Evolutionary conservation across 768 basidiomycete species (phyloP).

Genomic region (Pluteus cervinus): DNA sequence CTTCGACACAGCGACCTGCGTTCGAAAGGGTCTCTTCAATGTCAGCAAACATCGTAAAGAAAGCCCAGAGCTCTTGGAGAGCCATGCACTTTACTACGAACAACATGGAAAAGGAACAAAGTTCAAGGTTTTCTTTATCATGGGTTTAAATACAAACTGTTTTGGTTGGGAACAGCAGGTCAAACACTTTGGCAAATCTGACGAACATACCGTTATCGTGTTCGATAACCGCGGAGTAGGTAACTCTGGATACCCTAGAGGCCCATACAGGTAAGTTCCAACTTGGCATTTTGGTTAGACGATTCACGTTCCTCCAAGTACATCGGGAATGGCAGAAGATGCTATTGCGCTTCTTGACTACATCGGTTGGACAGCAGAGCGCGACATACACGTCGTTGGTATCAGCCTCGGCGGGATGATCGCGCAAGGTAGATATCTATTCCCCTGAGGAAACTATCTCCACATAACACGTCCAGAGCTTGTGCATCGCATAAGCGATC

Average conservation of each 20-base stretch:
- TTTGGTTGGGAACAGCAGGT: slow-evolving; percentile 67
- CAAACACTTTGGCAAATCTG: slow-evolving; percentile 47
- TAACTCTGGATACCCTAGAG: slow-evolving; percentile 61
- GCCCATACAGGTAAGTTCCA: slow-evolving; percentile 68
- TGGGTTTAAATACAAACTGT: slow-evolving; percentile 66
- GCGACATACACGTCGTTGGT: slow-evolving; percentile 66
- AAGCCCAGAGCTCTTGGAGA: slow-evolving; percentile 42
- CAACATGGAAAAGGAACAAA: slow-evolving; percentile 62
- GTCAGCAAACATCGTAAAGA: slow-evolving; percentile 48
- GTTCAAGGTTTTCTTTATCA: slow-evolving; percentile 65
- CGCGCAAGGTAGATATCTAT: slow-evolving; percentile 49
- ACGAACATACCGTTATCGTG: slow-evolving; percentile 56
- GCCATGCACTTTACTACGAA: slow-evolving; percentile 76
- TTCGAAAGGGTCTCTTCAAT: slow-evolving; percentile 71
- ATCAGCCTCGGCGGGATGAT: slow-evolving; percentile 83
- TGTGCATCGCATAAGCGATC: slow-evolving; percentile 55
- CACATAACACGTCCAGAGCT: slow-evolving; percentile 43
- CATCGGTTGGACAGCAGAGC: slow-evolving; percentile 61
- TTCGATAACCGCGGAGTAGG: slow-evolving; percentile 88
- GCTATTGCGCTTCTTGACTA: slow-evolving; percentile 59
- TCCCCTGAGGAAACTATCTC: neutral
- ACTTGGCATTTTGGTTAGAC: neutral
- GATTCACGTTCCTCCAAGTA: slow-evolving; percentile 32
- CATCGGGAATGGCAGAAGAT: slow-evolving; percentile 76
- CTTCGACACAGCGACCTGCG: slow-evolving; percentile 57